Evolutionary conservation across 2,329 filamentous ascomycete genomes (phyloP).

Genomic region (Aureobasidium sp.): DNA sequence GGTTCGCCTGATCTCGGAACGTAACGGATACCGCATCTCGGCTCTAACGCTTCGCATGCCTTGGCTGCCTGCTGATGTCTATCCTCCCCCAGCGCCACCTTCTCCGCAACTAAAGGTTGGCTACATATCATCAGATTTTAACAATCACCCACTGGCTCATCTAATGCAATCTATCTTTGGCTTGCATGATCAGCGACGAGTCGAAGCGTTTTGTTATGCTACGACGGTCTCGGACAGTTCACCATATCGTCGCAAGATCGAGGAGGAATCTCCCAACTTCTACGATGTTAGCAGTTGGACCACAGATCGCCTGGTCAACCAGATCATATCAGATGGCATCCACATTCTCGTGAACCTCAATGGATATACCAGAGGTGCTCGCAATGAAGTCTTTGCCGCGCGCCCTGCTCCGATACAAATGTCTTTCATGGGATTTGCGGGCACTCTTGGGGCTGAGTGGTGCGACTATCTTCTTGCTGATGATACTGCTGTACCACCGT

Average conservation of each 20-base stretch:
- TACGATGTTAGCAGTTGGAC: conserved; percentile 81
- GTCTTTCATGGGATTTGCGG: conserved; percentile 99
- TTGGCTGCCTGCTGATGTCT: conserved; percentile 77
- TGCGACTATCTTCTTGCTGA: conserved; percentile 96
- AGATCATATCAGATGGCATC: conserved; percentile 80
- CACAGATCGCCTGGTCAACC: conserved; percentile 71
- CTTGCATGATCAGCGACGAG: conserved; percentile 64
- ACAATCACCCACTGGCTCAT: conserved; percentile 94
- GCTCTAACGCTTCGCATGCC: conserved; percentile 77
- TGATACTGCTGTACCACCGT: conserved; percentile 71
- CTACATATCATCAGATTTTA: conserved; percentile 97
- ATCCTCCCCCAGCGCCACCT: conserved; percentile 76
- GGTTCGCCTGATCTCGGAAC: conserved; percentile 86
- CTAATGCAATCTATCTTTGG: conserved; percentile 99
- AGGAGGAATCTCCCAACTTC: conserved; percentile 85
- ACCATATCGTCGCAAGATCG: conserved; percentile 82
- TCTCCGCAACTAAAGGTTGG: conserved; percentile 79
- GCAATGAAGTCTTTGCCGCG: conserved; percentile 94
- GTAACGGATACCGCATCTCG: conserved; percentile 88
- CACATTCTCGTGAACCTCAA: conserved; percentile 98
- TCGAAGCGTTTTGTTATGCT: conserved; percentile 88
- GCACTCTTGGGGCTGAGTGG: conserved; percentile 93
- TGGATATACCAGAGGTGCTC: conserved; percentile 91
- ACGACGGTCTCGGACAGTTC: conserved; percentile 89
- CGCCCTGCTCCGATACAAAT: conserved; percentile 93